phyloP scores from a whole-genome alignment of 2,329 filamentous ascomycete genomes.

The Mollisiaceae sp. region DNA sequence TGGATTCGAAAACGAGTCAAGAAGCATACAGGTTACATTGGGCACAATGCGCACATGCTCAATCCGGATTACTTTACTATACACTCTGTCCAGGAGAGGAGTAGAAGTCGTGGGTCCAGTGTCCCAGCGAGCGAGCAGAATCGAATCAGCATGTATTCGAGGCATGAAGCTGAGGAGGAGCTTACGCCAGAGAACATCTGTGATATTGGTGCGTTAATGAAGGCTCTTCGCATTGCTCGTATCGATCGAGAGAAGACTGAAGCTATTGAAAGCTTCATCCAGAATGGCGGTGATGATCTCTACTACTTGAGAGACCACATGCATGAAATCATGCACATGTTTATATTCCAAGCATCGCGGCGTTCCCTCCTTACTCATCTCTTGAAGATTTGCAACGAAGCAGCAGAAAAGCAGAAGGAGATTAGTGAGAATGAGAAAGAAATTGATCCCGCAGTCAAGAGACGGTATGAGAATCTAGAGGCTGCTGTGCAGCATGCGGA shows the following conservation, averaged over 20 bases:
- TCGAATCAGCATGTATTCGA: conserved; percentile 41
- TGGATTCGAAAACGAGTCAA: conserved; percentile 86
- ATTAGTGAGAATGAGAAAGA: conserved; percentile 43
- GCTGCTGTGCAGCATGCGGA: conserved; percentile 78
- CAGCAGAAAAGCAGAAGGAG: conserved; percentile 53
- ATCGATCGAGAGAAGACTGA: conserved; percentile 94
- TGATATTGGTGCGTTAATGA: conserved; percentile 66
- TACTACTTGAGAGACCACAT: conserved; percentile 75
- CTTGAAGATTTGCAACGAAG: conserved; percentile 64
- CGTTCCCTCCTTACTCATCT: conserved; percentile 76
- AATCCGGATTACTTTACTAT: conserved; percentile 83
- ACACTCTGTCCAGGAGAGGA: conserved; percentile 55
- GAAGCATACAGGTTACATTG: conserved; percentile 51
- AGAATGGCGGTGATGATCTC: conserved; percentile 76
- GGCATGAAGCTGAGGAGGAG: conserved; percentile 44
- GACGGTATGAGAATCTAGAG: conserved; percentile 69
- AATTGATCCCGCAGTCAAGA: conserved; percentile 38
- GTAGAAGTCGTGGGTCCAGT: conserved; percentile 46
- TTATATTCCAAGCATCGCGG: conserved; percentile 89
- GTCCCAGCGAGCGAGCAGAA: conserved; percentile 21
- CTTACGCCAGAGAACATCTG: conserved; percentile 62
- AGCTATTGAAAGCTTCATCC: conserved; percentile 80
- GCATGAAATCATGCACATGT: conserved; percentile 82
- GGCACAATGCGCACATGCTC: conserved; percentile 65
- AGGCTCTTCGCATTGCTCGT: conserved; percentile 67